phyloP scores from a whole-genome alignment of 139 green algal genomes.

The Auxenochlorella pyrenoidosa region DNA sequence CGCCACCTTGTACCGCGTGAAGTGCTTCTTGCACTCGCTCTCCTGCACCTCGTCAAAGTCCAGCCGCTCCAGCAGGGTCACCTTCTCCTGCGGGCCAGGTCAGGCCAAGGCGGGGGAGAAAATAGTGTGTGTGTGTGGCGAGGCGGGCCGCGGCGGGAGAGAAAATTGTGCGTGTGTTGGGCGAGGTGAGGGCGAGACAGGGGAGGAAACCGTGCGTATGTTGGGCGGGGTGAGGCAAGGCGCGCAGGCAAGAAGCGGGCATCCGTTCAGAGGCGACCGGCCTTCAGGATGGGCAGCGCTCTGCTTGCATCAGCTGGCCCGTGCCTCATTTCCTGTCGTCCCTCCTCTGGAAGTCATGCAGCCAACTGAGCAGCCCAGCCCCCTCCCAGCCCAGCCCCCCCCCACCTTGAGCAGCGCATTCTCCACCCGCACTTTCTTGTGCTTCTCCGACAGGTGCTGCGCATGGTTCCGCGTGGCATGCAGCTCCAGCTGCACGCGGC shows the following conservation, averaged over 20 bases:
- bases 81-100: slow-evolving; percentile 23
- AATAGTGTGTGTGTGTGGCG: neutral
- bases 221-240: too few relatives aligned
- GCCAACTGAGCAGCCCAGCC: too few relatives aligned
- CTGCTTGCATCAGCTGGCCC: neutral
- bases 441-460: neutral
- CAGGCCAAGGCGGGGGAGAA: too few relatives aligned
- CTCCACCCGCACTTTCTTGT: slow-evolving; percentile 45
- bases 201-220: too few relatives aligned
- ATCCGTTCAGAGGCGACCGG: neutral
- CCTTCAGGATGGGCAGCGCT: too few relatives aligned
- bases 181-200: too few relatives aligned
- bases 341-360: too few relatives aligned
- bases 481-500: slow-evolving; percentile 32
- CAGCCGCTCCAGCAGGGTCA: slow-evolving; percentile 49
- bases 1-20: slow-evolving; percentile 33
- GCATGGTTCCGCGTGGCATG: slow-evolving; percentile 26
- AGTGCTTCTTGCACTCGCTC: slow-evolving; percentile 51
- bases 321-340: neutral
- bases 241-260: neutral
- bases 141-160: too few relatives aligned
- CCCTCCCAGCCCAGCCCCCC: neutral
- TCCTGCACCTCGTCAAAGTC: slow-evolving; percentile 41
- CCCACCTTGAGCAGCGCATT: slow-evolving; percentile 36
- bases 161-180: neutral